Evolutionary conservation across 768 basidiomycete species (phyloP).

Genomic region (Macrolepiota albuminosa): DNA sequence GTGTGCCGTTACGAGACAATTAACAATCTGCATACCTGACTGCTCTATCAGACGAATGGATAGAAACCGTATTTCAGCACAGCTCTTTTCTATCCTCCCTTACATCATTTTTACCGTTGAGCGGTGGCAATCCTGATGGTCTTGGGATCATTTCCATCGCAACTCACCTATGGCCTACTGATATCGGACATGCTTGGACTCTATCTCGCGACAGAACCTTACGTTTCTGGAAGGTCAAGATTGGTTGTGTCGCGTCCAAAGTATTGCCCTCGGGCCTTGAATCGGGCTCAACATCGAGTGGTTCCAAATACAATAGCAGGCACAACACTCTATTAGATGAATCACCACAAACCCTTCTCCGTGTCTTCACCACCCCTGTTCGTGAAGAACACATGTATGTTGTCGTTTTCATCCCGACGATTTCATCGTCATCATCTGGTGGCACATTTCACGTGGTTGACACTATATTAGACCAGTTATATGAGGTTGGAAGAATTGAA

Average conservation of each 20-base stretch:
- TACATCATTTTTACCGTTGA: slow-evolving; percentile 60
- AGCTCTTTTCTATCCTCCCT: slow-evolving; percentile 63
- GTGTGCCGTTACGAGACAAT: slow-evolving; percentile 17
- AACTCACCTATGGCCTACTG: slow-evolving; percentile 71
- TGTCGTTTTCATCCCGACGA: slow-evolving; percentile 70
- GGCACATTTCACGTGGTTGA: slow-evolving; percentile 75
- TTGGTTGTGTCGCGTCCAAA: slow-evolving; percentile 67
- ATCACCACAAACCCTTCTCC: slow-evolving; percentile 60
- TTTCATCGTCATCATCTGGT: slow-evolving; percentile 57
- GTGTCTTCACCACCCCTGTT: slow-evolving; percentile 46
- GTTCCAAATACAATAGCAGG: slow-evolving; percentile 19
- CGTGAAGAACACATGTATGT: slow-evolving; percentile 54
- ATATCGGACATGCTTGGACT: slow-evolving; percentile 73
- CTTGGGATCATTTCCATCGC: slow-evolving; percentile 69
- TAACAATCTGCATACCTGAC: neutral
- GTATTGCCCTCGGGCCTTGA: slow-evolving; percentile 37
- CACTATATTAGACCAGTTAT: slow-evolving; percentile 52
- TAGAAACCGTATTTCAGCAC: slow-evolving; percentile 59
- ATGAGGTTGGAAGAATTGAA: slow-evolving; percentile 53
- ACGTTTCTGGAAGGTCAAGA: slow-evolving; percentile 77
- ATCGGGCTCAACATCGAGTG: slow-evolving; percentile 24
- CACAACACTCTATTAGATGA: slow-evolving; percentile 50
- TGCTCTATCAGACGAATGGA: slow-evolving; percentile 58
- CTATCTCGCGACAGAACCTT: slow-evolving; percentile 84
- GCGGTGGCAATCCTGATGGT: slow-evolving; percentile 39